Evolutionary conservation across 1,284 basidiomycete genomes (phyloP), one percentile per base, ranked within the genome.

Genomic region (Cutaneotrichosporon sp.): DNA sequence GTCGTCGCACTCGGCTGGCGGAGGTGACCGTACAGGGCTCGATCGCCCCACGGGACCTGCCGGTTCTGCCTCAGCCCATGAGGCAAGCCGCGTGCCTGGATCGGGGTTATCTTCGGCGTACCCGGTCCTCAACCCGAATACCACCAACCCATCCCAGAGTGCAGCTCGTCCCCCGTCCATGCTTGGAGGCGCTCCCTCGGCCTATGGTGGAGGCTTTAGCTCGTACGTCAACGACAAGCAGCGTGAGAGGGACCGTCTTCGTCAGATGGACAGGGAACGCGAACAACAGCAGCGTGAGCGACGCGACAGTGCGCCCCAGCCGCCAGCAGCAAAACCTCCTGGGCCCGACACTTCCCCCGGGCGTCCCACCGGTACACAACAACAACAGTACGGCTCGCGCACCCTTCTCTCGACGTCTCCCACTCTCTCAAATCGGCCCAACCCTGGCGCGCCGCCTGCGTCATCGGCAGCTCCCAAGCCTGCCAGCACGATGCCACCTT

Each of bases 191-290:
- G 42, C 16, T 18, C 8, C 42, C 16, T 46, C 42, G 14, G 42
- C 18, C 7, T 46, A 46, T 18, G 42, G 42, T 18, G 40, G 40
- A 16, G 42, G 42, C 42, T 62, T 61, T 16, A 51, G 59, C 50
- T 58, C 32, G 46, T 66, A 63, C 36, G 34, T 63, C 31, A 34
- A 55, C 18, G 65, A 66, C 46, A 66, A 66, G 62, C 65, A 66
- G 60, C 62, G 62, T 22, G 65, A 66, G 62, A 59, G 65, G 9
- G 65, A 66, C 10, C 61, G 65, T 6, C 50, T 63, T 5, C 61
- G 64, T 30, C 64, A 65, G 32, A 60, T 68, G 21, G 67, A 68
- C 26, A 62, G 67, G 31, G 66, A 68, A 3, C 59, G 66, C 38
- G 62, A 68, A 21, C 57, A 32, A 34, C 51, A 30, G 61, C 11